Base-by-base conservation (phyloP, 116 monocot genomes). In the Phalaenopsis hybrid region DNA sequence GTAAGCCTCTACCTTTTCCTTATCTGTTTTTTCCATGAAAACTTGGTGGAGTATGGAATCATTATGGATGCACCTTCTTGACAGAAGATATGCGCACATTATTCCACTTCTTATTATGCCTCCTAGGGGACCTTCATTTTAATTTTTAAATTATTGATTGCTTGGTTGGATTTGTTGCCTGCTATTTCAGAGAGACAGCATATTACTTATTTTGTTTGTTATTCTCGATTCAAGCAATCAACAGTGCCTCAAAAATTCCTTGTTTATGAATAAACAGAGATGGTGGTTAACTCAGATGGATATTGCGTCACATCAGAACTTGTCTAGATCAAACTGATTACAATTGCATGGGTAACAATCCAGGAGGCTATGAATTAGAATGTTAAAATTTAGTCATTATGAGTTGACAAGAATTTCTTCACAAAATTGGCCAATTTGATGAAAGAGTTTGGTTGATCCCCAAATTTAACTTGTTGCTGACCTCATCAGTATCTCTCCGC, bases 1-100 rank as follows among this genome's bases (percentile, higher is more conserved):
- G 96, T 96, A 89, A 89, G 90, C 77, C 83, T 37, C 58, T 55
- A 48, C 15, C 23, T 77, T 51, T 77, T 52, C 11, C 12, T 65
- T 65, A 37, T 33, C 4, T 34, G 72, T 16, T 72, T 4, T 72
- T 9, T 28, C 67, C 72, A 23, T 37, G 16, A 72, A 34, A 41
- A 16, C 72, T 41, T 72, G 15, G 33, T 41, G 5, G 34, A 16
- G 41, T 37, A 37, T 33, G 72, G 28, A 72, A 21, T 37, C 23
- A 41, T 13, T 41, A 72, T 33, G 15, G 21, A 15, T 34, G 72
- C 41, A 37, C 72, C 33, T 41, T 41, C 41, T 16, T 72, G 37
- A 6, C 70, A 37, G 34, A 70, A 33, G 34, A 15, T 70, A 70
- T 33, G 34, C 0, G 20, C n/a, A n/a, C 34, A 31, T 33, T 70